Percentiles rank a stretch among this genome's conserved stretches.
These are phyloP conservation scores for Fragaria ananassa DNA, from an alignment of 306 rosid species.

Conservation along the genomic window DNA sequence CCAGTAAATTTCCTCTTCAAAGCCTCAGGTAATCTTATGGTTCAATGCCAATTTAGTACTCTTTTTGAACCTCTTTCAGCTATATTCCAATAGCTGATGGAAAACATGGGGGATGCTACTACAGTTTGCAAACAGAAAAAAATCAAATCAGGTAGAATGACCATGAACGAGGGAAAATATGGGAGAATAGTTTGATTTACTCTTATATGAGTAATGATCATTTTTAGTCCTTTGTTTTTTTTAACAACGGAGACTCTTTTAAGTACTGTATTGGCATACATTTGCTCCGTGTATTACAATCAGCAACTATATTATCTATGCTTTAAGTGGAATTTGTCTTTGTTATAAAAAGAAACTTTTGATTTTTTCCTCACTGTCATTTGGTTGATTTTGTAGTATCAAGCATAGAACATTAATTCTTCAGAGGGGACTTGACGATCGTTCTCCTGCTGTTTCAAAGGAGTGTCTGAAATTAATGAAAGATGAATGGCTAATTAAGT, in stretches of 20 bases:
- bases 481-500: slow-evolving; percentile 83
- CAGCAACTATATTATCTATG: not conserved
- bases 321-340: not conserved
- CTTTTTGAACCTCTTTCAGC: slow-evolving; percentile 6
- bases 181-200: not conserved
- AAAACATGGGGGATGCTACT: not conserved
- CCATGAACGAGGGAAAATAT: not conserved
- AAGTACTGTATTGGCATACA: not conserved
- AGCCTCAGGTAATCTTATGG: slow-evolving; percentile 71
- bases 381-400: slow-evolving; percentile 45
- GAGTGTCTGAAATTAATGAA: slow-evolving; percentile 83
- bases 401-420: slow-evolving; percentile 78
- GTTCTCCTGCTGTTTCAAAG: slow-evolving; percentile 73
- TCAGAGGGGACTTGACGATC: slow-evolving; percentile 90
- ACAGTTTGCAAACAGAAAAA: not conserved
- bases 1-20: slow-evolving; percentile 93
- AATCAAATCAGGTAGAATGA: not conserved
- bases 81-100: slow-evolving; percentile 7
- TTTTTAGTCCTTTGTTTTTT: not conserved
- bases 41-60: not conserved
- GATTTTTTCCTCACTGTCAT: not conserved
- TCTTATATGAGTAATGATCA: not conserved
- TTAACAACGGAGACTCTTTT: not conserved
- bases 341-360: not conserved
- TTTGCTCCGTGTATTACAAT: not conserved